Evolutionary conservation across 1,139 yeast species (phyloP).

Genomic region (Citeromyces siamensis): DNA sequence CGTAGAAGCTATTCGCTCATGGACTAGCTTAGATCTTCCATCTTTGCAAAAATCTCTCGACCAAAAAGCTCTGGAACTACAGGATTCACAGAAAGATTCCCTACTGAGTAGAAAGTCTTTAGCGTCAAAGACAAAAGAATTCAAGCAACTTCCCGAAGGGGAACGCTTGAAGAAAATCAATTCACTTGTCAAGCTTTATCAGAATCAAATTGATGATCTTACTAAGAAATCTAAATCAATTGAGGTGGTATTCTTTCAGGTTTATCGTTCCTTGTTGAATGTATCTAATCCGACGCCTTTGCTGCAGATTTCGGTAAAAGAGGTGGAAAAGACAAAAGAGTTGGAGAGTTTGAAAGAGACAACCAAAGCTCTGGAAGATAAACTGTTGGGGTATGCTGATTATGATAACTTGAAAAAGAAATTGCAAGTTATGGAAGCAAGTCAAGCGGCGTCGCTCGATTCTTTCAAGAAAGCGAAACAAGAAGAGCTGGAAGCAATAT

Average conservation of each 20-base stretch:
- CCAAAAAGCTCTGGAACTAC: slow-evolving; percentile 59
- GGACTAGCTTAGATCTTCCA: slow-evolving; percentile 69
- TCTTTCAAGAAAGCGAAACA: slow-evolving; percentile 37
- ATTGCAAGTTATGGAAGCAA: slow-evolving; percentile 36
- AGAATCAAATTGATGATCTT: slow-evolving; percentile 73
- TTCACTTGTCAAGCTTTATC: slow-evolving; percentile 65
- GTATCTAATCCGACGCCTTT: slow-evolving; percentile 91
- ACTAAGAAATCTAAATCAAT: slow-evolving; percentile 68
- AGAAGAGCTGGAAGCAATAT: slow-evolving; percentile 41
- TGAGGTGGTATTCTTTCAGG: slow-evolving; percentile 60
- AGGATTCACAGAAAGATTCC: slow-evolving; percentile 57
- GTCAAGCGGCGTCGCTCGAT: slow-evolving; percentile 18
- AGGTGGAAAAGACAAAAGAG: slow-evolving; percentile 49
- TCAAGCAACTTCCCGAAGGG: slow-evolving; percentile 55
- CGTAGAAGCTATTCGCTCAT: slow-evolving; percentile 56
- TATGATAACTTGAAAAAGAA: slow-evolving; percentile 62
- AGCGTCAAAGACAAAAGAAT: slow-evolving; percentile 74
- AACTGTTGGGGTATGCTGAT: slow-evolving; percentile 57
- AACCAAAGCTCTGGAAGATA: slow-evolving; percentile 43
- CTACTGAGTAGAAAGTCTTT: slow-evolving; percentile 60
- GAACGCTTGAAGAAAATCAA: slow-evolving; percentile 59
- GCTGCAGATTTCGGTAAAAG: slow-evolving; percentile 57
- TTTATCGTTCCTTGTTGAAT: slow-evolving; percentile 69
- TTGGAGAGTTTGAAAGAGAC: slow-evolving; percentile 38
- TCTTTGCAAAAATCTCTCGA: slow-evolving; percentile 61